Percentiles rank a stretch among this genome's conserved stretches.
phyloP scores from a whole-genome alignment of 208 protist species.

The Acanthamoeba rhysodes region DNA sequence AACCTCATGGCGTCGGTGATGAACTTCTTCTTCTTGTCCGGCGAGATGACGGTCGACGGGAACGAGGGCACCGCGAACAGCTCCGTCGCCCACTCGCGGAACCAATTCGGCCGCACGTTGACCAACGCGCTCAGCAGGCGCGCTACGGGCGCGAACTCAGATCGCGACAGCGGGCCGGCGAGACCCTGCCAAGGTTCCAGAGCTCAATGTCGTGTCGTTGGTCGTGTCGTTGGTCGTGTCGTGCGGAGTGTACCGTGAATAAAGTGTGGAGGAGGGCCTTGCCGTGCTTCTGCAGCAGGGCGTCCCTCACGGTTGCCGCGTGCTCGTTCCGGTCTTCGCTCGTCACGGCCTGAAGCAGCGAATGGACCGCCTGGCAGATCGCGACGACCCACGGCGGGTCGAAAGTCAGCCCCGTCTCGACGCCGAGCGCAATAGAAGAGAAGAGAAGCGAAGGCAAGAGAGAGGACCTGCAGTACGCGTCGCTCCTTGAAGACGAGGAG shows the following conservation, averaged over 20 bases:
- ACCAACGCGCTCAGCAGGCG: neutral
- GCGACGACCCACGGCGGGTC: neutral
- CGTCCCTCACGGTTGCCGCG: neutral
- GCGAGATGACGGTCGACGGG: neutral
- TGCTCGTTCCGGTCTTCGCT: conserved; percentile 29
- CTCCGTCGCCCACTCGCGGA: neutral
- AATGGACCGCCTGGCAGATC: neutral
- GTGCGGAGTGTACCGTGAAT: neutral
- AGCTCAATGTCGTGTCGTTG: neutral
- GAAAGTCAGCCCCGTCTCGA: neutral
- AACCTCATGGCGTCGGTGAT: conserved; percentile 10
- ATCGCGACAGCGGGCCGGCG: neutral
- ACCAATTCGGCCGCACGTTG: conserved; percentile 13
- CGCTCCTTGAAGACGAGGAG: conserved; percentile 47
- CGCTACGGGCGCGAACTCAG: neutral
- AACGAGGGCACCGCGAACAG: conserved; percentile 16
- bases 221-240: neutral
- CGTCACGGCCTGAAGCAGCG: neutral
- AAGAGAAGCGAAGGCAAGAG: too few relatives aligned
- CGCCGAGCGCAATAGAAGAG: neutral
- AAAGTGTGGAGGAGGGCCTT: conserved; percentile 1
- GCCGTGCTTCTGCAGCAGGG: conserved; percentile 55
- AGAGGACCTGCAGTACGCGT: neutral
- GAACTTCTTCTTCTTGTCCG: conserved; percentile 38
- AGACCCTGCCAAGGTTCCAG: neutral